Conservation (phyloP, 495 filamentous ascomycete genomes). For the Aspergillus cavernicola region DNA sequence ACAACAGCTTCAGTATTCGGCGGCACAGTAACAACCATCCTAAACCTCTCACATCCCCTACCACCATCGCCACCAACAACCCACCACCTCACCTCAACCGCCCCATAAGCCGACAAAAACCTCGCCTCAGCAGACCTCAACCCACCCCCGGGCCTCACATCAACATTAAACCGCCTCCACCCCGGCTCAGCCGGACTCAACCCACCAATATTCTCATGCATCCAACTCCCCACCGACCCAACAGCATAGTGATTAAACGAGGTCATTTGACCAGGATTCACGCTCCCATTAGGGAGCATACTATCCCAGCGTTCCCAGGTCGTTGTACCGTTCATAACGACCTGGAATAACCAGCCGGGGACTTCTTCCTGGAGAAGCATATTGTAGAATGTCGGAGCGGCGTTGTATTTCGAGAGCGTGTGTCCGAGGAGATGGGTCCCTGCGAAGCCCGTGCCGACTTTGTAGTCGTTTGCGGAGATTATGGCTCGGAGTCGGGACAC, state of each 20-base stretch:
- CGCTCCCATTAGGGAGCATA: conserved; percentile 43
- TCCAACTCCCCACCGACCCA: conserved; percentile 36
- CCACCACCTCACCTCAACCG: neutral
- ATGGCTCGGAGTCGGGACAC: neutral
- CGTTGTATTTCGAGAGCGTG: conserved; percentile 34
- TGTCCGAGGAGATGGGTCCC: conserved; percentile 49
- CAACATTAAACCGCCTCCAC: conserved; percentile 11
- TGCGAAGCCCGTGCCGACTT: conserved; percentile 52
- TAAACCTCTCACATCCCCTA: neutral
- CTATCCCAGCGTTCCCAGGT: conserved; percentile 58
- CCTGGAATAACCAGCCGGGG: conserved; percentile 50
- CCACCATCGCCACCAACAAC: neutral
- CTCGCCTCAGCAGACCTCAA: conserved; percentile 1
- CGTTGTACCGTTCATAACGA: conserved; percentile 49
- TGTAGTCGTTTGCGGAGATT: conserved; percentile 9
- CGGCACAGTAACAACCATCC: neutral
- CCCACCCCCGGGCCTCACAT: conserved; percentile 7
- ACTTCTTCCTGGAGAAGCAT: conserved; percentile 36
- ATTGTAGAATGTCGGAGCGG: conserved; percentile 27
- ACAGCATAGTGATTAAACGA: conserved; percentile 54
- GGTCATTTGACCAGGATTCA: conserved; percentile 53
- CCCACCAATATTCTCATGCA: conserved; percentile 27
- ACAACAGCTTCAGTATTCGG: conserved; percentile 5
- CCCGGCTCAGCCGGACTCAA: conserved; percentile 11
- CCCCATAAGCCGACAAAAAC: conserved; percentile 4